Conservation (phyloP, 1,284 basidiomycete species). For the Trichosporon coremiiforme region DNA sequence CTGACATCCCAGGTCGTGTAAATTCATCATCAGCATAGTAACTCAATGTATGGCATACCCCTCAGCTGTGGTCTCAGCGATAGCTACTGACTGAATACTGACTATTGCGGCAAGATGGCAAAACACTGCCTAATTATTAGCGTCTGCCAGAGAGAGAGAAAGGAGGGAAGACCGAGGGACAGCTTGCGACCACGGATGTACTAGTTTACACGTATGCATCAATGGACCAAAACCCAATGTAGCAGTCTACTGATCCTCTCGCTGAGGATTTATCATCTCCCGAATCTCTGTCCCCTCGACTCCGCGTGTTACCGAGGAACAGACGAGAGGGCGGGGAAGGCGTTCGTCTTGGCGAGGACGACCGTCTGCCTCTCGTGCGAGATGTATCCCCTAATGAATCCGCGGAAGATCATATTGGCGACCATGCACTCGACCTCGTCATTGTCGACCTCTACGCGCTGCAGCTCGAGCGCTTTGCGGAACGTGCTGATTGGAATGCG, state of each 20-base stretch:
- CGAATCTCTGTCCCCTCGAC: neutral
- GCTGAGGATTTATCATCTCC: neutral
- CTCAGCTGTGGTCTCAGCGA: neutral
- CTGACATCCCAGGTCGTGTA: slow-evolving; percentile 23
- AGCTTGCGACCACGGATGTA: neutral
- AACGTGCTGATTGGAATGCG: slow-evolving; percentile 78
- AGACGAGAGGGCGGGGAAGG: slow-evolving; percentile 67
- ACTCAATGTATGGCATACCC: slow-evolving; percentile 29
- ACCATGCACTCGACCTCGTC: slow-evolving; percentile 93
- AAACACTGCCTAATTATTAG: too few species aligned
- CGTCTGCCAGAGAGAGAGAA: too few species aligned
- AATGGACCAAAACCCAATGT: neutral
- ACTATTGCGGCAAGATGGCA: too few species aligned
- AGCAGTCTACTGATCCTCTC: neutral
- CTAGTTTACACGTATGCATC: slow-evolving; percentile 12
- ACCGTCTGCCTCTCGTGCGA: slow-evolving; percentile 92
- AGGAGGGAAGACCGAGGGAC: too few species aligned
- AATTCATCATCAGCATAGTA: slow-evolving; percentile 17
- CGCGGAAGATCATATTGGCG: slow-evolving; percentile 90
- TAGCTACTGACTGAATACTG: neutral
- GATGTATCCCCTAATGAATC: slow-evolving; percentile 91
- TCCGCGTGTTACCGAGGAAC: slow-evolving; percentile 38
- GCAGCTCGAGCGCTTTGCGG: slow-evolving; percentile 68
- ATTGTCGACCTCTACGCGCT: slow-evolving; percentile 60
- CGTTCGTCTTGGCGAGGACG: slow-evolving; percentile 76